A percentile compares a stretch with the other conserved stretches of the same genome.
Conservation (phyloP, 148 eudicot species). For the Vaccinium corymbosum region DNA sequence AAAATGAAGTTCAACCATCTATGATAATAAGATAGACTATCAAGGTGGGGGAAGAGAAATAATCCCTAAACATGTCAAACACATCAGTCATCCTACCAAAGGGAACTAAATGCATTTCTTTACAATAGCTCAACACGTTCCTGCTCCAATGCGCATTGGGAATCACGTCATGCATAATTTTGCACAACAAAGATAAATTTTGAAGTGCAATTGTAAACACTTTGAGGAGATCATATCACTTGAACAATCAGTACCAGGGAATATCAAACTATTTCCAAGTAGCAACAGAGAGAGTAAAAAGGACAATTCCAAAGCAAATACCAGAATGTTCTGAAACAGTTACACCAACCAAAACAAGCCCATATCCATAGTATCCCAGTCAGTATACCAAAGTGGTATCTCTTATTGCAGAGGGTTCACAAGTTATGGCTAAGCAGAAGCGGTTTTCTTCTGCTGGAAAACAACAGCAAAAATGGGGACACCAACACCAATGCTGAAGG, state of each 20-base stretch:
- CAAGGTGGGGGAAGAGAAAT: neutral
- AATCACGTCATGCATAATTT: neutral
- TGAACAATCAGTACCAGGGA: neutral
- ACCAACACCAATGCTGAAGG: conserved; percentile 67
- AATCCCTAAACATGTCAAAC: neutral
- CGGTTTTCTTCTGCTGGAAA: conserved; percentile 90
- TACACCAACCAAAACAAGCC: conserved; percentile 11
- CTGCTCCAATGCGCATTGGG: neutral
- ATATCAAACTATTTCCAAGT: conserved; percentile 10
- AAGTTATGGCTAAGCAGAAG: conserved; percentile 43
- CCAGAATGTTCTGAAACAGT: neutral
- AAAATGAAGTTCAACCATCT: neutral
- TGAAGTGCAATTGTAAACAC: neutral
- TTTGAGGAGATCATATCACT: neutral
- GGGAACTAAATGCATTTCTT: neutral
- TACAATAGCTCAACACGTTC: neutral
- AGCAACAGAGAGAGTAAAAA: conserved; percentile 5
- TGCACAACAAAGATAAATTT: neutral
- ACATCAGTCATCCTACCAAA: neutral
- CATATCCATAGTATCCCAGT: neutral
- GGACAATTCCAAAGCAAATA: neutral
- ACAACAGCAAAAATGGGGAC: conserved; percentile 82
- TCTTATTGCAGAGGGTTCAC: conserved; percentile 17
- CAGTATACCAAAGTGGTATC: conserved; percentile 12
- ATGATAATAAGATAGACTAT: neutral